Evolutionary conservation across 2,329 filamentous ascomycete species (phyloP), one percentile per base, ranked within the genome.

Genomic region (Colletotrichum sp.): DNA sequence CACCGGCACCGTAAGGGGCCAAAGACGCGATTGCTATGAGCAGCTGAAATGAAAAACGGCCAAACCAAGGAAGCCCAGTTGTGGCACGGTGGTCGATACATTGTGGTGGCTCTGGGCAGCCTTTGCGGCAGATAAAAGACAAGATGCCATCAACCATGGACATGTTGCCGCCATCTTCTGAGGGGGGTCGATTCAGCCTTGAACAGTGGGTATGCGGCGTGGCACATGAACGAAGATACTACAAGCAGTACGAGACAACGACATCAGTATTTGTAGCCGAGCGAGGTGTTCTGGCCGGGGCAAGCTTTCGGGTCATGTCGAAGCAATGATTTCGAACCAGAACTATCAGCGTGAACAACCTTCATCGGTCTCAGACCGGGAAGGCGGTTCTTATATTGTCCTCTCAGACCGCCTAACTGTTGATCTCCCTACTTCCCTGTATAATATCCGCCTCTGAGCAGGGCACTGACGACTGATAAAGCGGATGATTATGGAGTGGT

Each of bases 281-380:
- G 3, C 9, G 18, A 13, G 6, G 1, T 22, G n/a, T 13, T 48
- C 10, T 8, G n/a, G 7, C 9, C 0, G n/a, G 9, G 10, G 43
- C 10, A 1, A 13, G n/a, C 43, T 22, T 8, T 48, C 3, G 10
- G 1, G 10, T 4, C 43, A 22, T 1, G n/a, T 48, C n/a, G 4
- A 48, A 1, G 43, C n/a, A 48, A n/a, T 3, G 3, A 43, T 43
- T n/a, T 39, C 0, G 36, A 39, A 39, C 36, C 5, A 18, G 36
- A 9, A 18, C 2, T 39, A 16, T 39, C 8, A 15, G 15, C 7
- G 12, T 13, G 1, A 34, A 34, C 12, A 15, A 16, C 15, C 34
- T 36, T 16, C 34, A 36, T 36, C 34, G 34, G 15, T 8, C 4
- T 2, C 34, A 36, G 13, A 15, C 0, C 34, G 2, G 34, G 3